Base-by-base conservation (phyloP, 1,284 basidiomycete species). In the Stygiomarasmius scandens region DNA sequence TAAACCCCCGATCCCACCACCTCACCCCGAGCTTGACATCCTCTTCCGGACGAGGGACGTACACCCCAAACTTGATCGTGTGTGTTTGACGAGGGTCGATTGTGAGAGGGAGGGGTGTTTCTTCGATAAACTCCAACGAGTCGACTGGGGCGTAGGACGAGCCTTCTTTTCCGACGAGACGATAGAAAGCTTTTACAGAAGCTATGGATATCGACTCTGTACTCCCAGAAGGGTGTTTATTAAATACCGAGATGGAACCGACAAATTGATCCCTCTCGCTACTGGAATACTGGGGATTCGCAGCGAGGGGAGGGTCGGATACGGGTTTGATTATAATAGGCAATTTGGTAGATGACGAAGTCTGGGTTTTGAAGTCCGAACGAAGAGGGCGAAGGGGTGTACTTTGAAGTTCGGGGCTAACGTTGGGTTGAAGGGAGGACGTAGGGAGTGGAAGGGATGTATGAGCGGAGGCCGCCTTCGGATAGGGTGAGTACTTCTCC, bases 391-490 rank as follows among this genome's bases (percentile, higher is more conserved):
- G 67, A 32, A 61, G 49, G 34, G 61, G 66, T 22, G 58, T 61
- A 47, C 69, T 69, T 11, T 56, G 65, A 16, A 74, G 58, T n/a
- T 63, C 66, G 20, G 69, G 67, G 19, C 67, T 66, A 36, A 71
- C 69, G 66, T 49, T 71, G 55, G 2, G 63, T 66, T 49, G 62
- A 62, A 6, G 71, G 73, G 19, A 75, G 62, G 24, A 59, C 52
- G 50, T 75, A 74, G 0, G 70, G 63, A 1, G 63, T 60, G 16
- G 58, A 59, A 11, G 72, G 71, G 1, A 53, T 66, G 54, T 68
- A 74, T n/a, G 70, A 69, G 2, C 67, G 68, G 34, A 75, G 63
- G 9, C 72, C 72, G 23, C 73, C 73, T 56, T 73, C 69, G 0
- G 71, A 73, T 6, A 70, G 49, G 8, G 61, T 66, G 11, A 69